Evolutionary conservation across 31 red algal genomes (phyloP).

Genomic region (Bonnemaisonia californica): DNA sequence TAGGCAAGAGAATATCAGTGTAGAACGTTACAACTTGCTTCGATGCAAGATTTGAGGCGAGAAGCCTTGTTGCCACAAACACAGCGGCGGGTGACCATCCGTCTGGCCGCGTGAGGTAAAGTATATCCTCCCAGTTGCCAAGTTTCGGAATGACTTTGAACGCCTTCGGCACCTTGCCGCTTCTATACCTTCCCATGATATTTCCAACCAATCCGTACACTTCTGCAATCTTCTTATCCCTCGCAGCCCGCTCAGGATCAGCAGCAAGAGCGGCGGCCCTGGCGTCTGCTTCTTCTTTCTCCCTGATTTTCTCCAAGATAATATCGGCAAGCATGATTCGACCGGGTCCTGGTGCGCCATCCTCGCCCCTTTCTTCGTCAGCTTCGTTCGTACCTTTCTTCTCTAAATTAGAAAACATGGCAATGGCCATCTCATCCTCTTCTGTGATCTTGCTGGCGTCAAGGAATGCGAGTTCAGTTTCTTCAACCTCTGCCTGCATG

Average conservation of each 20-base stretch:
- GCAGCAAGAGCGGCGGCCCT: conserved; percentile 60
- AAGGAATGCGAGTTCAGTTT: conserved; percentile 61
- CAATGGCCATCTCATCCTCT: conserved; percentile 84
- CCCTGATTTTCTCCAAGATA: conserved; percentile 83
- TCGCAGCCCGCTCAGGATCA: conserved; percentile 42
- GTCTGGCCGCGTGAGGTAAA: conserved; percentile 90
- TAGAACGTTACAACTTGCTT: conserved; percentile 81
- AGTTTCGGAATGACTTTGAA: conserved; percentile 92
- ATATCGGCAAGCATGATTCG: conserved; percentile 72
- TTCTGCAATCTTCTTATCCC: conserved; percentile 74
- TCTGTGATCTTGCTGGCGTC: conserved; percentile 79
- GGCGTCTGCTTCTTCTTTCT: conserved; percentile 81
- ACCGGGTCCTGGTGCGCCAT: conserved; percentile 7
- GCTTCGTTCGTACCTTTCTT: background rate
- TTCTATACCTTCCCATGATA: conserved; percentile 83
- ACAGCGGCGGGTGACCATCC: conserved; percentile 91
- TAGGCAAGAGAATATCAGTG: conserved; percentile 74
- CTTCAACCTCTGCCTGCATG: conserved; percentile 15
- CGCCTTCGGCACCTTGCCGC: conserved; percentile 95
- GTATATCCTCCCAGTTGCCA: conserved; percentile 84
- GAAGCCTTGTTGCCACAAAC: conserved; percentile 78
- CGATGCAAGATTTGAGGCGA: conserved; percentile 84
- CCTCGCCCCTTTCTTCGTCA: conserved; percentile 4
- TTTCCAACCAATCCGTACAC: conserved; percentile 91
- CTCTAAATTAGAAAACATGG: conserved; percentile 58